Base-by-base conservation (phyloP, 2,329 filamentous ascomycete genomes). In the Trichoderma arundinaceum region DNA sequence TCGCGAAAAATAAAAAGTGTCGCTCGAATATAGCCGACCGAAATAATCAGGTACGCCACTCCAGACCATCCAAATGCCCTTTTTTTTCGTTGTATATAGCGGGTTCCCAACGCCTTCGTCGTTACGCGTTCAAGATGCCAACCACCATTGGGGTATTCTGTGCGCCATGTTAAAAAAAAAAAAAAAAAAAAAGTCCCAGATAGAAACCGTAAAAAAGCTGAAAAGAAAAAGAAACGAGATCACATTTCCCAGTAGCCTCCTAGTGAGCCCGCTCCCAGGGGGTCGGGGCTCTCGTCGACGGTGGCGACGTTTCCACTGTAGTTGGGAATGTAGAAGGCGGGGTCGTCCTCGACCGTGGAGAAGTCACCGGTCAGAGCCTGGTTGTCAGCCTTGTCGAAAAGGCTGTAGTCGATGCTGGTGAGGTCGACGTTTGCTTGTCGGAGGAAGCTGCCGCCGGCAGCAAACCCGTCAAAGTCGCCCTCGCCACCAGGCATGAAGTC, bases 331-430 rank as follows among this genome's bases (percentile, higher is more conserved):
- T 82, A 85, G 63, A 82, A 80, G 3, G 79, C 77, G 19, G 81
- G 76, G 68, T 85, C 82, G 48, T 84, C 80, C 44, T 88, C 85
- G 9, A 85, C 79, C 69, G 83, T 78, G 7, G 81, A 79, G 33
- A 83, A 76, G 52, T 83, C 79, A 15, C 78, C 76, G 46, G 77
- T 73, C 68, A 81, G 72, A 7, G 79, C 74, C 46, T 74, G 76
- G 48, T 71, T 72, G 39, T 81, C 77, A 60, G 81, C 81, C 70
- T 84, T 83, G 70, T 84, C 81, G 72, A 87, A 86, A 65, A 83
- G 83, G 66, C 86, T 82, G 69, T 86, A 83, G 70, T 86, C 85
- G 65, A 86, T 79, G 69, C 77, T 78, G 56, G 78, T 79, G 54
- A 86, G 71, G 64, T 85, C 83, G 6, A 74, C 71, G 66, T 70